Base-by-base conservation (phyloP, 306 rosid genomes). In the Dalbergia cultrata region DNA sequence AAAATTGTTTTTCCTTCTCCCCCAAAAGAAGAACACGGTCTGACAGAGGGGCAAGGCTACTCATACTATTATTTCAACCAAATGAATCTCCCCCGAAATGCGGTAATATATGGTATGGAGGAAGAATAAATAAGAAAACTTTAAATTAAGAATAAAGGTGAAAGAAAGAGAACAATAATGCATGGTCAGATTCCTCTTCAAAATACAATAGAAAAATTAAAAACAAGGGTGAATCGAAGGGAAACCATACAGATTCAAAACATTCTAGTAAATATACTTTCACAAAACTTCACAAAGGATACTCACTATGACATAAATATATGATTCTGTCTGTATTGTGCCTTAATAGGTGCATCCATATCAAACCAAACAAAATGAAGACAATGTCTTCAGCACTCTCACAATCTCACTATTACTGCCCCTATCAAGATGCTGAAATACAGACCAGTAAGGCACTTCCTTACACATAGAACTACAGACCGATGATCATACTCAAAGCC, bases 341-440 rank as follows among this genome's bases (percentile, higher is more conserved):
- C 54, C 1, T 60, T 75, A 50, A 9, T 12, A 65, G 35, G 63
- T 33, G 50, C 14, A 50, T 75, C 26, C 26, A 22, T 22, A 9
- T 33, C 49, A 47, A 62, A 75, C 62, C 60, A 50, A 75, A 47
- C 33, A 62, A 75, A 62, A 33, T 13, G 34, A 33, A 11, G 22
- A 50, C 13, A 9, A 76, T 64, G 44, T 64, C 19, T 75, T 75
- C 35, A 75, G 19, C 61, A 45, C 49, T 75, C 54, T 47, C 13
- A 35, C 6, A 47, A 13, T 47, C 52, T 64, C 65, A 52, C 41
- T 13, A 35, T 34, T 35, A 19, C 26, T 34, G 13, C 64, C 19
- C 73, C 73, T 52, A 52, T 76, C 54, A 18, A 64, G 19, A 64
- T 52, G 54, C 39, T 37, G 10, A 76, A 52, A 22, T 39, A 65